Conservation (phyloP, 495 filamentous ascomycete species). For the Penicillium dipodomyicola region DNA sequence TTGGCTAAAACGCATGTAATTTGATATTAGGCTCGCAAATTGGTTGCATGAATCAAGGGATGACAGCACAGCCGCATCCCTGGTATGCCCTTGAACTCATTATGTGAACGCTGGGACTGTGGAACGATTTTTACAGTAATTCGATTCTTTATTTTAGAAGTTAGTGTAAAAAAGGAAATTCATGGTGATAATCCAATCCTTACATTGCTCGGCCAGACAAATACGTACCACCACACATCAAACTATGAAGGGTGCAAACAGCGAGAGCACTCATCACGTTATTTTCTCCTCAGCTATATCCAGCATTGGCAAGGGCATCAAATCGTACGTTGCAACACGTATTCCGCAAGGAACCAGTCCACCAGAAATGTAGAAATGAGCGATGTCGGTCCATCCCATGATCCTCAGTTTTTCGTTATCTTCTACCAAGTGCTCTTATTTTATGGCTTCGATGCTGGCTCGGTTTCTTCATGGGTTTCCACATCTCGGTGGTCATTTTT, state of each 20-base stretch:
- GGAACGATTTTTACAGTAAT: not conserved
- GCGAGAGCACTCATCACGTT: slow-evolving; percentile 13
- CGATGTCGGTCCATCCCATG: not conserved
- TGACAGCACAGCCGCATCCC: slow-evolving; percentile 1
- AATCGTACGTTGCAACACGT: slow-evolving; percentile 16
- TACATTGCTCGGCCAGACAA: not conserved
- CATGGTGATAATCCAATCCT: not conserved
- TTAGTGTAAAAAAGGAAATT: not conserved
- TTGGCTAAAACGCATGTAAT: not conserved
- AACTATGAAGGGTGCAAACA: not conserved
- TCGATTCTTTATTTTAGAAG: not conserved
- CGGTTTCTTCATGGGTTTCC: not conserved
- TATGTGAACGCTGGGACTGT: too few species aligned
- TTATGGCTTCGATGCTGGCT: not conserved
- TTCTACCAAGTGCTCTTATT: not conserved
- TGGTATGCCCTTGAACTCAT: not conserved
- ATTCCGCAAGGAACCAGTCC: slow-evolving; percentile 7
- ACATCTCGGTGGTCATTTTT: not conserved
- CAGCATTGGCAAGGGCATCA: not conserved
- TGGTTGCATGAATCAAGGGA: slow-evolving; percentile 2
- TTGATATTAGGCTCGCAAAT: not conserved
- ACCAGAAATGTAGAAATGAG: slow-evolving; percentile 5
- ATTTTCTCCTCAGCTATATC: slow-evolving; percentile 2
- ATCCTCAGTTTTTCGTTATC: slow-evolving; percentile 1
- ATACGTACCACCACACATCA: slow-evolving; percentile 9